phyloP scores from a whole-genome alignment of 495 filamentous ascomycete species.

The Neurospora sp. region DNA sequence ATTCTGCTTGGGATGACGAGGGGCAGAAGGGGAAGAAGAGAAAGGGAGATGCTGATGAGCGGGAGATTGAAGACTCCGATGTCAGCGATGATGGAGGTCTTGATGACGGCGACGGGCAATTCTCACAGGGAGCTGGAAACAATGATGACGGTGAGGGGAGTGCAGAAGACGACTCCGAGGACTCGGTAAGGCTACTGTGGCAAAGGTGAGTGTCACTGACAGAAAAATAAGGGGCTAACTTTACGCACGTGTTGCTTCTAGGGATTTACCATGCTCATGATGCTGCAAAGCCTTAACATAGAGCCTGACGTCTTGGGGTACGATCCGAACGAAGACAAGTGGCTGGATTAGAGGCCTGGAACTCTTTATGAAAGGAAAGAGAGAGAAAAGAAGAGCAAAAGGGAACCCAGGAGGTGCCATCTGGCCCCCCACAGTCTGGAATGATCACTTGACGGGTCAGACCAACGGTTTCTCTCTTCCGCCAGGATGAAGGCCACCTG shows the following conservation, averaged over 20 bases:
- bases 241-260: constrained; percentile 2
- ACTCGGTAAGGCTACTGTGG: constrained; percentile 5
- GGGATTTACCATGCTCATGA: constrained; percentile 23
- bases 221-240: constrained; percentile 2
- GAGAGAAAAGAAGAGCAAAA: not conserved
- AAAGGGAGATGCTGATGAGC: constrained; percentile 6
- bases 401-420: not conserved
- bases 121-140: constrained; percentile 3
- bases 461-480: not conserved
- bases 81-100: not conserved
- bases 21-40: not conserved
- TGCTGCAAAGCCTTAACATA: constrained; percentile 24
- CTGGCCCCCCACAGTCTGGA: not conserved
- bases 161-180: constrained; percentile 3
- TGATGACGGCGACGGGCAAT: not conserved
- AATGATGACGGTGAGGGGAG: constrained; percentile 1
- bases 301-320: constrained; percentile 19
- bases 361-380: not conserved
- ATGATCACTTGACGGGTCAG: not conserved
- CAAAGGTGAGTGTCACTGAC: not conserved
- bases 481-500: not conserved
- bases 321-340: constrained; percentile 19
- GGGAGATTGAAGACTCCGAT: not conserved
- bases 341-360: constrained; percentile 9
- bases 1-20: not conserved